Percentiles rank a stretch among this genome's conserved stretches.
These are phyloP conservation scores for Lactifluus volemus DNA, from an alignment of 768 basidiomycete genomes.

Conservation along the genomic window DNA sequence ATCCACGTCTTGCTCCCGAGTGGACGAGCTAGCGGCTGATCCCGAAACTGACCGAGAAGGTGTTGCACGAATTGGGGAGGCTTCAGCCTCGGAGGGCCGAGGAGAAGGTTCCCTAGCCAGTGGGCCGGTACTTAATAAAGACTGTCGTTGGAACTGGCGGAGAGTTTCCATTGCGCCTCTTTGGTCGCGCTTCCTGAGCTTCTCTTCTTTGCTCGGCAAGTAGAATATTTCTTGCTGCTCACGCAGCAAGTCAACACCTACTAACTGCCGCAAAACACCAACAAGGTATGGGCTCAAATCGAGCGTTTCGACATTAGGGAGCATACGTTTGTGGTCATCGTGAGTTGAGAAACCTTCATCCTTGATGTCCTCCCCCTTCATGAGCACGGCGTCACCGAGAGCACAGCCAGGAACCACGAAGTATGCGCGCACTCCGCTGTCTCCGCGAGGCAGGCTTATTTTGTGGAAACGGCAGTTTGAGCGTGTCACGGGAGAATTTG, in stretches of 20 bases:
- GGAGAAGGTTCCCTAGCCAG: conserved; percentile 8
- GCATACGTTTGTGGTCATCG: conserved; percentile 40
- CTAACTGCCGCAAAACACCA: conserved; percentile 48
- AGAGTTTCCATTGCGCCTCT: conserved; percentile 8
- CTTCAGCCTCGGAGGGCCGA: conserved; percentile 3
- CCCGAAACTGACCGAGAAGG: conserved; percentile 5
- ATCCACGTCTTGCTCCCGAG: background rate
- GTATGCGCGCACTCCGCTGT: conserved; percentile 42
- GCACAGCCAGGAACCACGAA: conserved; percentile 68
- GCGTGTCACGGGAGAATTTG: conserved; percentile 49
- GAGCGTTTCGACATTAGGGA: conserved; percentile 40
- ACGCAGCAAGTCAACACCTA: conserved; percentile 54
- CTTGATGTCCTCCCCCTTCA: conserved; percentile 46
- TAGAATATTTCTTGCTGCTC: conserved; percentile 60
- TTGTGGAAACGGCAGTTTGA: conserved; percentile 65
- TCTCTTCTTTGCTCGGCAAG: conserved; percentile 43
- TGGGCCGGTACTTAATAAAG: conserved; percentile 1
- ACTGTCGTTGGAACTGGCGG: conserved; percentile 13
- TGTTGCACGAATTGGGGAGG: background rate
- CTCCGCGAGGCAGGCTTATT: conserved; percentile 51
- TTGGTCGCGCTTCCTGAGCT: conserved; percentile 14
- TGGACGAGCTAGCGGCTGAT: conserved; percentile 1
- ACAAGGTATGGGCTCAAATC: conserved; percentile 46
- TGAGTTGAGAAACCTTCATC: conserved; percentile 51
- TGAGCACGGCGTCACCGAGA: conserved; percentile 46